Conservation (phyloP, 2,329 filamentous ascomycete species). For the Juglanconis oblonga region DNA sequence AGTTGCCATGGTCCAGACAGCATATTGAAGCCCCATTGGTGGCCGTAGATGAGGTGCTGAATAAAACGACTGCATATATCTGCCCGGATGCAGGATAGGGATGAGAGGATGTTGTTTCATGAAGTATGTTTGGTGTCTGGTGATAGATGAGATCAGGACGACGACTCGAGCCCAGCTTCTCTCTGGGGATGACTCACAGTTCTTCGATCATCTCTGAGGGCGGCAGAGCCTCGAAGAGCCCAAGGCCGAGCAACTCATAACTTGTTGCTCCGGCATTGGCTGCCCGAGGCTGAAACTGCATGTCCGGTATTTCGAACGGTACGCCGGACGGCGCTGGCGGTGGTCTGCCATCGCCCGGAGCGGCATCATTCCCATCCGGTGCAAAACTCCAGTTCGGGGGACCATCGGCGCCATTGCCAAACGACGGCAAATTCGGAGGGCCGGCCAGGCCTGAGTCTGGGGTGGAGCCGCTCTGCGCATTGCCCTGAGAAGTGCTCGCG, state of each 20-base stretch:
- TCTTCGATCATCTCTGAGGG: slow-evolving; percentile 78
- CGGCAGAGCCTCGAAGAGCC: slow-evolving; percentile 78
- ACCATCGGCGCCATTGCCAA: background rate
- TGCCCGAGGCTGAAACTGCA: slow-evolving; percentile 1
- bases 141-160: slow-evolving; percentile 14
- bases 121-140: slow-evolving; percentile 73
- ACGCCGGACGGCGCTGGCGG: background rate
- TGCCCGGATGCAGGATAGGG: slow-evolving; percentile 74
- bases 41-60: slow-evolving; percentile 70
- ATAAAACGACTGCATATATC: slow-evolving; percentile 74
- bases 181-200: slow-evolving; percentile 58
- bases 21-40: slow-evolving; percentile 79
- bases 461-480: background rate
- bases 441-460: too few species aligned
- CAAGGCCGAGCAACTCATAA: slow-evolving; percentile 74
- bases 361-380: background rate
- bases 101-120: slow-evolving; percentile 66
- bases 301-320: background rate
- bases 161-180: background rate
- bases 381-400: slow-evolving; percentile 1
- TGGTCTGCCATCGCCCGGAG: too few species aligned
- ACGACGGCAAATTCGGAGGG: too few species aligned
- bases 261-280: slow-evolving; percentile 21
- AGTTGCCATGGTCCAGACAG: slow-evolving; percentile 81
- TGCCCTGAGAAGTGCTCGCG: slow-evolving; percentile 25